A percentile compares a stretch with the other conserved stretches of the same genome.
Evolutionary conservation across 306 rosid species (phyloP).

Genomic region (Pyrus bretschneideri): DNA sequence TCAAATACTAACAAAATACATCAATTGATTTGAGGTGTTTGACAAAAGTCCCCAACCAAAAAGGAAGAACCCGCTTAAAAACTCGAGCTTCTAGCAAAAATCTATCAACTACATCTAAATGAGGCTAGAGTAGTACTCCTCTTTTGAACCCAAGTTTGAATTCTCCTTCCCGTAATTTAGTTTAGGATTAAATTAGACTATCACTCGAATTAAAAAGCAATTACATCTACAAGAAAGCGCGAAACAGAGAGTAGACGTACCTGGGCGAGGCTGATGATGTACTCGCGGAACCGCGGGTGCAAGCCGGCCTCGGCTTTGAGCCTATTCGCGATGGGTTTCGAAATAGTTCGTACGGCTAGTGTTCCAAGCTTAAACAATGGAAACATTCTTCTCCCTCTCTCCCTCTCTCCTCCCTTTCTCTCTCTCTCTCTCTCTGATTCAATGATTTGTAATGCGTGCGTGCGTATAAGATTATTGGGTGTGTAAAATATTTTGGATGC

Average conservation of each 20-base stretch:
- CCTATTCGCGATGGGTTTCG: conserved; percentile 1
- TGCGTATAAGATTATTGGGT: too few species aligned
- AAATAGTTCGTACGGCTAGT: conserved; percentile 3
- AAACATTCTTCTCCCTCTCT: background rate
- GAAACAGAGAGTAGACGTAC: background rate
- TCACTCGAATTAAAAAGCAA: too few species aligned
- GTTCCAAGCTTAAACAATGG: conserved; percentile 13
- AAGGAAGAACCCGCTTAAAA: background rate
- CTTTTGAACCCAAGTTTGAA: too few species aligned
- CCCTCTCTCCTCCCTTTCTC: background rate
- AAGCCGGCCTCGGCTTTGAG: conserved; percentile 5
- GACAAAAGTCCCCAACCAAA: background rate
- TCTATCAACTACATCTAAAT: too few species aligned
- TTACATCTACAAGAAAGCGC: background rate
- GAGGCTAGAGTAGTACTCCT: too few species aligned
- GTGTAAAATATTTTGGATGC: too few species aligned
- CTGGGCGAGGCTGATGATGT: conserved; percentile 7
- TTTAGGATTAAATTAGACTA: too few species aligned
- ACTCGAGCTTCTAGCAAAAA: background rate
- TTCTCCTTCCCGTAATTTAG: too few species aligned
- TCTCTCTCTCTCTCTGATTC: background rate
- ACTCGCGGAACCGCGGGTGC: background rate
- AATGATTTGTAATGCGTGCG: background rate
- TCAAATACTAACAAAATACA: too few species aligned
- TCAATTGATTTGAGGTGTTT: background rate